Evolutionary conservation across 2,329 filamentous ascomycete species (phyloP).

Genomic region (Botrytis byssoidea): DNA sequence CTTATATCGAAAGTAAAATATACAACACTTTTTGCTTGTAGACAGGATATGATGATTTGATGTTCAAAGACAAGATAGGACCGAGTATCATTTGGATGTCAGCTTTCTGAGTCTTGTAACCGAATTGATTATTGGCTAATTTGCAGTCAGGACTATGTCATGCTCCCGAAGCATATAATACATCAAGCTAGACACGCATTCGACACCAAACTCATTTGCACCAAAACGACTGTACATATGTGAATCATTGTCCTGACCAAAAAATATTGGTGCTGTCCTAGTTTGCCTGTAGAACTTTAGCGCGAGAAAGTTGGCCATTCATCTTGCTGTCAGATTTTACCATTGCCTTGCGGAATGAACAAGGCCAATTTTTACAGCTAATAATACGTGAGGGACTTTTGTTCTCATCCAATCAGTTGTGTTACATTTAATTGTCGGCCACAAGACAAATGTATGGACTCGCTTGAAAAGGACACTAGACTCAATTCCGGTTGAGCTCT

Average conservation of each 20-base stretch:
- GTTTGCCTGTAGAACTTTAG: background rate
- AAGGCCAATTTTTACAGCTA: background rate
- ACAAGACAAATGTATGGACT: no score
- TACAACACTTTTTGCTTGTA: no score
- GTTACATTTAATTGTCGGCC: background rate
- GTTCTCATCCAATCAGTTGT: background rate
- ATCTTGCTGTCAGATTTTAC: background rate
- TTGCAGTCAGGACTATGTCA: no score
- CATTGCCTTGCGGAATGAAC: background rate
- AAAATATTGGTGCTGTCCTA: background rate
- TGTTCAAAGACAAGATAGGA: no score
- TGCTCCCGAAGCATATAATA: no score
- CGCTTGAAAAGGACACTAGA: no score
- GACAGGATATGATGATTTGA: no score
- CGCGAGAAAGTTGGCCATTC: background rate
- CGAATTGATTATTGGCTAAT: no score
- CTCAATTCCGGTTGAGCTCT: no score
- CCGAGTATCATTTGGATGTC: no score
- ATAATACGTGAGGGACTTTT: background rate
- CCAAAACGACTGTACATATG: background rate
- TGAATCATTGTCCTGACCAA: rapidly evolving
- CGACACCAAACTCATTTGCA: background rate
- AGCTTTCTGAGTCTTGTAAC: no score
- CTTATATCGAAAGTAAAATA: no score
- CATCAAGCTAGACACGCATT: background rate